Evolutionary conservation across 2,329 filamentous ascomycete species (phyloP).

Genomic region (Diaporthe sp.): DNA sequence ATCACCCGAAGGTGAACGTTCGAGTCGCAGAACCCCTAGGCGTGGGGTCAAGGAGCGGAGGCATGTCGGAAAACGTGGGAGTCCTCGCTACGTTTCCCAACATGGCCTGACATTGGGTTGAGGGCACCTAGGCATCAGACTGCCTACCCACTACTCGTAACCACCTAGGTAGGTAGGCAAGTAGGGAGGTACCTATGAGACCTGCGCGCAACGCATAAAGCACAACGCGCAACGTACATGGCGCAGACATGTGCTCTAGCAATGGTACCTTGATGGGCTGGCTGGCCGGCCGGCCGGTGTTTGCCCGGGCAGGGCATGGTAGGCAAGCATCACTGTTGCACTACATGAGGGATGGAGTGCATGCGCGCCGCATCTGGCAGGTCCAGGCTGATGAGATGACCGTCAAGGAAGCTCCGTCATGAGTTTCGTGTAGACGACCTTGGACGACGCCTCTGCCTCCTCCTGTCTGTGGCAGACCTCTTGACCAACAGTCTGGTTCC

Average conservation of each 20-base stretch:
- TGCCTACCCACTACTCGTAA: not conserved
- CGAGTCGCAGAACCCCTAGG: not conserved
- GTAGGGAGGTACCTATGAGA: not conserved
- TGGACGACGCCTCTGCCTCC: not conserved
- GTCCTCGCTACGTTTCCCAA: conserved; percentile 17
- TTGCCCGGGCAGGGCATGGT: not conserved
- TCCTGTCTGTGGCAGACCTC: not conserved
- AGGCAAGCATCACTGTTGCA: conserved; percentile 28
- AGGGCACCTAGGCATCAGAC: not conserved
- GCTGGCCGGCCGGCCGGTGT: not conserved
- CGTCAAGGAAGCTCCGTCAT: conserved; percentile 2
- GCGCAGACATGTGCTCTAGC: not conserved
- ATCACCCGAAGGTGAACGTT: not conserved
- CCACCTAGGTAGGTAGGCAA: not conserved
- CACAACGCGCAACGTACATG: not conserved
- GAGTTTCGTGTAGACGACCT: conserved; percentile 13
- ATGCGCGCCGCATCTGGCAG: conserved; percentile 34
- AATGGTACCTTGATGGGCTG: not conserved
- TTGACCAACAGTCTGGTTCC: conserved; percentile 3
- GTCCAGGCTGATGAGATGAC: conserved; percentile 9
- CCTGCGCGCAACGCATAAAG: not conserved
- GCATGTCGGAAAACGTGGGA: conserved; percentile 16
- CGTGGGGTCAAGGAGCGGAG: conserved; percentile 20
- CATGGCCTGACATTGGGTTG: conserved; percentile 20
- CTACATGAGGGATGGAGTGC: conserved; percentile 16